phyloP scores from a whole-genome alignment of 495 filamentous ascomycete species.

The Lineolata rhizophorae region DNA sequence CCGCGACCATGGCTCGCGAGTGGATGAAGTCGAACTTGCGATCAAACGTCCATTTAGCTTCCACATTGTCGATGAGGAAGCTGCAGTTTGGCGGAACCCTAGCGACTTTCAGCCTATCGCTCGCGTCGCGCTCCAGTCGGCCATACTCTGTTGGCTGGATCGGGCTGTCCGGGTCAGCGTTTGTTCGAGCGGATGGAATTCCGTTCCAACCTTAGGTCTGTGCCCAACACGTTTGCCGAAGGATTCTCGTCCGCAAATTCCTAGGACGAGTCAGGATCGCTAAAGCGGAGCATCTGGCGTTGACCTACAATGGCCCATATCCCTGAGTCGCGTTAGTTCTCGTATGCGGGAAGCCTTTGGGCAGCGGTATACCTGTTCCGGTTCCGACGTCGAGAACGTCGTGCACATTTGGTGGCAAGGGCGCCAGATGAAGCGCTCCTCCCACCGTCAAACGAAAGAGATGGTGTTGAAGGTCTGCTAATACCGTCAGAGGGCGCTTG shows the following conservation, averaged over 20 bases:
- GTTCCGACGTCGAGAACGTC: slow-evolving; percentile 10
- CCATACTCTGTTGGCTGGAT: slow-evolving; percentile 10
- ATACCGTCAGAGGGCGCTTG: neutral
- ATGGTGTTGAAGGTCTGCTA: neutral
- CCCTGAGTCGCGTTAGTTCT: neutral
- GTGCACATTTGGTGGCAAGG: slow-evolving; percentile 3
- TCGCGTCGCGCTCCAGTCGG: neutral
- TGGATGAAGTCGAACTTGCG: slow-evolving; percentile 15
- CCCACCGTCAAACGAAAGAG: neutral
- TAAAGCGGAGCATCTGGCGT: too few species aligned
- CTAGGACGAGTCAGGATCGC: too few species aligned
- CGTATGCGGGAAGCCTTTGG: neutral
- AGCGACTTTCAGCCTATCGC: neutral
- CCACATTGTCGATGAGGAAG: slow-evolving; percentile 15
- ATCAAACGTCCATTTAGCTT: slow-evolving; percentile 11
- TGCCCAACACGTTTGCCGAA: slow-evolving; percentile 9
- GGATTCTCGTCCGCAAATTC: slow-evolving; percentile 9
- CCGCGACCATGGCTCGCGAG: slow-evolving; percentile 6
- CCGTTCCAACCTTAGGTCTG: slow-evolving; percentile 7
- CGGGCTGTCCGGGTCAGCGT: slow-evolving; percentile 3
- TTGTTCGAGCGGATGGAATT: too few species aligned
- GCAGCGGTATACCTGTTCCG: slow-evolving; percentile 5
- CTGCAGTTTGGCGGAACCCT: slow-evolving; percentile 13
- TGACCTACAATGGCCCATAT: slow-evolving; percentile 4
- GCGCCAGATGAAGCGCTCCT: slow-evolving; percentile 6